Base-by-base conservation (phyloP, 2,329 filamentous ascomycete genomes). In the Diaporthe nobilis region DNA sequence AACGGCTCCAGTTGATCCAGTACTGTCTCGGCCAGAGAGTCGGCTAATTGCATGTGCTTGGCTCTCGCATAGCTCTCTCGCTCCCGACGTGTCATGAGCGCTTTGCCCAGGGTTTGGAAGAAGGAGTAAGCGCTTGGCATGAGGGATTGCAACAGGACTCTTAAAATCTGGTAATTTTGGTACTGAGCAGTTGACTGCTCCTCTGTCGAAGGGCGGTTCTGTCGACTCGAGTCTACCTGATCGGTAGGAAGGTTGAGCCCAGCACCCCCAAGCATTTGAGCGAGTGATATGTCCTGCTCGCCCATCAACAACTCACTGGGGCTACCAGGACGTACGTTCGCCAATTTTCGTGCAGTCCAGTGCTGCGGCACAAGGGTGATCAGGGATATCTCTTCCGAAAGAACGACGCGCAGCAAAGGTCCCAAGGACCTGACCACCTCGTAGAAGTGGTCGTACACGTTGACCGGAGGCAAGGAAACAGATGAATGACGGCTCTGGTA, bases 381-480 rank as follows among this genome's bases (percentile, higher is more conserved):
- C 60, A 98, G 87, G 0, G 93, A 87, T 49, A 96, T 94, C 78
- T 97, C 94, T 83, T 99, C 96, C 83, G 93, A 93, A n/a, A 98
- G 89, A 76, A 95, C 94, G 71, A 93, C 93, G 57, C 94, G 91
- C 78, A 98, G 90, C 22, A 99, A 86, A 34, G 92, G 92, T 4
- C 95, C 95, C 47, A 98, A 89, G 37, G 92, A 92, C 77, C 91
- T 90, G 34, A 98, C 89, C 51, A 98, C 86, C n/a, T 88, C 85
- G 60, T 91, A 87, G 82, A 98, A 98, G 82, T 95, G 93, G 82
- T 98, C 96, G 44, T 93, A 95, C 31, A 98, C 89, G 81, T 98
- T 98, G 79, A 97, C 90, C 37, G 92, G 90, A 73, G 91, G 92
- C 80, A 98, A 94, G 15, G 93, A 90, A 42, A 91, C 90, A 13